Percentiles rank a stretch among this genome's conserved stretches.
These are phyloP conservation scores for Chenopodium album DNA, from an alignment of 148 eudicot genomes.

Conservation along the genomic window DNA sequence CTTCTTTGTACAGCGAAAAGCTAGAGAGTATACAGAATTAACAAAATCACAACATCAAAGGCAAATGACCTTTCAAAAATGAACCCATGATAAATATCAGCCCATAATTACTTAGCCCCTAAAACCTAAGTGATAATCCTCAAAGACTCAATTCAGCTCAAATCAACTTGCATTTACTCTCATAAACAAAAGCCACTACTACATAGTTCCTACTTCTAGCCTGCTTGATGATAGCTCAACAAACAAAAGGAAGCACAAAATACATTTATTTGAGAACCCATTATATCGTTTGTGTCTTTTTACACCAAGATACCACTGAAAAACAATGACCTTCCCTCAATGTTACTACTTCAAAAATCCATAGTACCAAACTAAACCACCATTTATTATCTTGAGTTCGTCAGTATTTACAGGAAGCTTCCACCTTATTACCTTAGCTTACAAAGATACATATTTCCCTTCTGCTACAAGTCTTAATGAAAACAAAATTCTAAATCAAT, in stretches of 20 bases:
- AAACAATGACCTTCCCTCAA: not conserved
- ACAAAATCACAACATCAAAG: not conserved
- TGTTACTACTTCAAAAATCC: not conserved
- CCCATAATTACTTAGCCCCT: not conserved
- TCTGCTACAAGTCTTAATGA: not conserved
- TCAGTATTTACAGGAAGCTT: not conserved
- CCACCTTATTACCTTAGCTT: not conserved
- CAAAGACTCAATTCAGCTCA: not conserved
- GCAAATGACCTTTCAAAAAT: not conserved
- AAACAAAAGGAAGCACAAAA: not conserved
- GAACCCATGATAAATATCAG: not conserved
- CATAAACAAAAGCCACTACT: not conserved
- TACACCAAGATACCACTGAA: not conserved
- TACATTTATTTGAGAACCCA: not conserved
- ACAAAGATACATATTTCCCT: not conserved
- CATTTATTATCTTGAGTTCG: not conserved
- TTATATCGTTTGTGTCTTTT: not conserved
- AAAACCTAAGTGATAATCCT: not conserved
- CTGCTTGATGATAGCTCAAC: not conserved
- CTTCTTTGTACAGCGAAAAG: too few species aligned
- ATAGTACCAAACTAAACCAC: not conserved
- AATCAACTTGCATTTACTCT: not conserved
- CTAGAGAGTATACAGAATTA: too few species aligned
- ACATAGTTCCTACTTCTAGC: not conserved
- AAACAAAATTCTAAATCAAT: not conserved